phyloP scores from a whole-genome alignment of 225 moss, liverwort and hornwort genomes.

The Physcomitrellopsis africana region DNA sequence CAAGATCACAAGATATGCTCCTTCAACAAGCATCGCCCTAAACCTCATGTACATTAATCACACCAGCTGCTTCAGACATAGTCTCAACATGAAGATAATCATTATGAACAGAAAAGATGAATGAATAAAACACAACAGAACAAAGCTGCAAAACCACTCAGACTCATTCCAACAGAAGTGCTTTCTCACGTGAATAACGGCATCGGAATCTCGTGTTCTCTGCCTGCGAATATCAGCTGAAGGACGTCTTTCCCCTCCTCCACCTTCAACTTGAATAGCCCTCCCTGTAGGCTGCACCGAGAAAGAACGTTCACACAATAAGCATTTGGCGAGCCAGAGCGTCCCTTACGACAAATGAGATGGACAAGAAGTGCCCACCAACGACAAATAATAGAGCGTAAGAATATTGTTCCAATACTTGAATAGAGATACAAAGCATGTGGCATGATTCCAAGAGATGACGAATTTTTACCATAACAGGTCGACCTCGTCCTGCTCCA shows the following conservation, averaged over 20 bases:
- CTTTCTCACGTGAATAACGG: constrained; percentile 81
- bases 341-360: neutral
- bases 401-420: neutral
- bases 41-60: constrained; percentile 23
- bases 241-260: constrained; percentile 96
- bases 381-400: neutral
- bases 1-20: constrained; percentile 1
- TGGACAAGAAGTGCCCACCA: neutral
- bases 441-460: constrained; percentile 13
- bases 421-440: constrained; percentile 2
- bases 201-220: constrained; percentile 97
- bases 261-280: constrained; percentile 99
- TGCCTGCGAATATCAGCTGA: constrained; percentile 99
- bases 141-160: neutral
- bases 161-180: constrained; percentile 8
- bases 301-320: constrained; percentile 9
- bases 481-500: constrained; percentile 79
- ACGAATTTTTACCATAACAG: constrained; percentile 57
- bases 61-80: constrained; percentile 24
- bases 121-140: constrained; percentile 1
- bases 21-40: constrained; percentile 22
- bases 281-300: constrained; percentile 88
- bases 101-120: constrained; percentile 2
- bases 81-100: constrained; percentile 9
- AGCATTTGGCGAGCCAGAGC: constrained; percentile 13